These are phyloP conservation scores for Cercospora nicotianae DNA, from an alignment of 2,329 filamentous ascomycete species.

Conservation along the genomic window DNA sequence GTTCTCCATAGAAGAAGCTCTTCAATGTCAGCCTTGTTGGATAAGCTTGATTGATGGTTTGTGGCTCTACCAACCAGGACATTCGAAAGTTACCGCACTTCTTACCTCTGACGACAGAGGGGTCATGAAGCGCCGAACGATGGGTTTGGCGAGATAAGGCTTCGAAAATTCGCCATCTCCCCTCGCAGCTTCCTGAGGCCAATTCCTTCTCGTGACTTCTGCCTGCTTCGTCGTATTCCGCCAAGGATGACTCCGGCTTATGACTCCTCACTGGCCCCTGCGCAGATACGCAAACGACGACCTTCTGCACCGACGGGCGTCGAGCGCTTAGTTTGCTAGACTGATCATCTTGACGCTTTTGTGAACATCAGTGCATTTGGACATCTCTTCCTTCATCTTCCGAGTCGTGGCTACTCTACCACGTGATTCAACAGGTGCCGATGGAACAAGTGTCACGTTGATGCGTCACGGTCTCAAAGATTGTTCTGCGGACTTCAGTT, in stretches of 20 bases:
- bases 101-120: not conserved
- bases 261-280: not conserved
- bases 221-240: not conserved
- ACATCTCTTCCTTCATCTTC: not conserved
- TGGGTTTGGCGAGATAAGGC: not conserved
- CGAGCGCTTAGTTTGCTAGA: not conserved
- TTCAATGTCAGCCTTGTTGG: slow-evolving; percentile 1
- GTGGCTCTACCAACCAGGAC: slow-evolving; percentile 6
- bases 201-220: not conserved
- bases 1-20: slow-evolving; percentile 8
- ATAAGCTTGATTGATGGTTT: slow-evolving; percentile 1
- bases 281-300: not conserved
- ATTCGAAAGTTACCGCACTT: not conserved
- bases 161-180: not conserved
- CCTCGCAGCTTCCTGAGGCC: not conserved
- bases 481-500: no score
- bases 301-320: not conserved
- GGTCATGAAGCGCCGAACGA: not conserved
- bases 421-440: not conserved
- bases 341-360: not conserved
- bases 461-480: not conserved
- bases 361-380: not conserved
- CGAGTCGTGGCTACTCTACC: not conserved
- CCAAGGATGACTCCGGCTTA: not conserved
- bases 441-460: not conserved